These are phyloP conservation scores for Dorcoceras hygrometricum DNA, from an alignment of 257 asterid genomes.

Conservation along the genomic window DNA sequence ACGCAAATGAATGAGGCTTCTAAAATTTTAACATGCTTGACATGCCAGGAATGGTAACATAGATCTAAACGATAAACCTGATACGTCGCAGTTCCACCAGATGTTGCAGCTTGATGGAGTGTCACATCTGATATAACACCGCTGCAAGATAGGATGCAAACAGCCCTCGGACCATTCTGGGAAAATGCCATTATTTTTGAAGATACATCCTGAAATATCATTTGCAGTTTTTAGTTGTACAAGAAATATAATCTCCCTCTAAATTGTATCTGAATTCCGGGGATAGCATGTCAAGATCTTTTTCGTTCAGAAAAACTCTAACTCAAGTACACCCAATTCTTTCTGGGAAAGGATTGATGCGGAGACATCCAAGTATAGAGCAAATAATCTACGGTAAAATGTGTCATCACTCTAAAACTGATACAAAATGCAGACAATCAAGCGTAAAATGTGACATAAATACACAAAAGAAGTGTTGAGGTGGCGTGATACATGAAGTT, in stretches of 20 bases:
- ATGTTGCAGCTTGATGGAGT: slow-evolving; percentile 48
- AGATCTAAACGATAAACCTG: slow-evolving; percentile 35
- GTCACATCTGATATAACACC: slow-evolving; percentile 61
- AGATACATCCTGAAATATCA: slow-evolving; percentile 54
- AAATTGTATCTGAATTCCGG: slow-evolving; percentile 12
- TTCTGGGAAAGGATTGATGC: neutral
- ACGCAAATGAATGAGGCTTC: neutral
- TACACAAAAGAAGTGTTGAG: neutral
- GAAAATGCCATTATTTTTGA: slow-evolving; percentile 59
- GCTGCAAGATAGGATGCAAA: slow-evolving; percentile 52
- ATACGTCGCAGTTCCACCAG: slow-evolving; percentile 62
- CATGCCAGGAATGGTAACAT: neutral
- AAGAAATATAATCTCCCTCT: slow-evolving; percentile 3
- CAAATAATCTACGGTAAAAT: neutral
- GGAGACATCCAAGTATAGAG: neutral
- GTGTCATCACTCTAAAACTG: neutral
- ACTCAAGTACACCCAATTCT: neutral
- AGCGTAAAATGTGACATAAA: neutral
- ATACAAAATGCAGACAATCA: neutral
- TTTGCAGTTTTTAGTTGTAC: slow-evolving; percentile 4
- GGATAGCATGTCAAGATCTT: neutral
- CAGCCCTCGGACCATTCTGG: slow-evolving; percentile 50
- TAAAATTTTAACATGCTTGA: neutral
- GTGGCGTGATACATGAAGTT: neutral
- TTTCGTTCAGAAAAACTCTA: neutral